phyloP scores from a whole-genome alignment of 2,329 filamentous ascomycete genomes.

The Aphanoascus verrucosus region DNA sequence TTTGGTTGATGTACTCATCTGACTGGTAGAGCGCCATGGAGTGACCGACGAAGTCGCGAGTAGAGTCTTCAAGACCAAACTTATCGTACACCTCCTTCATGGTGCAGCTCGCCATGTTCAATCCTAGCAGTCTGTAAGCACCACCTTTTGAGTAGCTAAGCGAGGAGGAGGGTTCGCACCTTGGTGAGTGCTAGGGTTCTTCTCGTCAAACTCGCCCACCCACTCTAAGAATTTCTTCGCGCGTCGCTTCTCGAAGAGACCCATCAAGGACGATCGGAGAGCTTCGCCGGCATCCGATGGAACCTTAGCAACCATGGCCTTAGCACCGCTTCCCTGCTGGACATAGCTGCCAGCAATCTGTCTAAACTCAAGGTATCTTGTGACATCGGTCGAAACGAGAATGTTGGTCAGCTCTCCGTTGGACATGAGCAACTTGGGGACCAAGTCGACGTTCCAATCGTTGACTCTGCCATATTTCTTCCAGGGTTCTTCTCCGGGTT shows the following conservation, averaged over 20 bases:
- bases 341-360: slow-evolving; percentile 94
- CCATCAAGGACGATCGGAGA: slow-evolving; percentile 86
- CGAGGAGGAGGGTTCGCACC: slow-evolving; percentile 45
- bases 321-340: slow-evolving; percentile 70
- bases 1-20: slow-evolving; percentile 69
- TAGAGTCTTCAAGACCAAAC: slow-evolving; percentile 79
- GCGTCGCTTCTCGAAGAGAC: slow-evolving; percentile 91
- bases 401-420: slow-evolving; percentile 98
- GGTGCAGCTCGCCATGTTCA: slow-evolving; percentile 66
- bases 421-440: slow-evolving; percentile 97
- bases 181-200: slow-evolving; percentile 78
- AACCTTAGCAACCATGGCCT: slow-evolving; percentile 92
- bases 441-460: slow-evolving; percentile 99
- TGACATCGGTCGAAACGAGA: slow-evolving; percentile 88
- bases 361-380: slow-evolving; percentile 81
- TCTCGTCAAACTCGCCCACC: slow-evolving; percentile 74
- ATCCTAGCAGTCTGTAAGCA: slow-evolving; percentile 44
- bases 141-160: background rate
- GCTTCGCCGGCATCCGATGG: slow-evolving; percentile 87
- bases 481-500: slow-evolving; percentile 77
- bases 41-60: slow-evolving; percentile 93
- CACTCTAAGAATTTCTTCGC: slow-evolving; percentile 96
- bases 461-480: slow-evolving; percentile 93
- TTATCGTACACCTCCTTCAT: slow-evolving; percentile 99
- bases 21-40: slow-evolving; percentile 94